Conservation (phyloP, 1,139 yeast species). For the Lodderomyces parapsilosis region DNA sequence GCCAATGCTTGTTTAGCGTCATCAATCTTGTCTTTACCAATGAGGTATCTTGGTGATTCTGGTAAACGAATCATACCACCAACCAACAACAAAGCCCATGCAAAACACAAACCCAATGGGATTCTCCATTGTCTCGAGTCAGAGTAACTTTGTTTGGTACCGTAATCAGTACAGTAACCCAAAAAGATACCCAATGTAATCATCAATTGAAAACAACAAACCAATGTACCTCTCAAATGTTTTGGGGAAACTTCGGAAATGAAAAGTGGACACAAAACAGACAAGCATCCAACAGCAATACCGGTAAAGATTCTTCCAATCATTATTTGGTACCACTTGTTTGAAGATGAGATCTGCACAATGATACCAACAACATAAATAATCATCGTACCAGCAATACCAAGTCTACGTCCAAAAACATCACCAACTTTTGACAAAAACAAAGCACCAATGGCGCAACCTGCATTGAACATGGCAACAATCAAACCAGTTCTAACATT, state of each 20-base stretch:
- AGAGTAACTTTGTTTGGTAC: conserved; percentile 46
- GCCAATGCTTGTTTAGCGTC: conserved; percentile 56
- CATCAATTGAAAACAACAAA: conserved; percentile 66
- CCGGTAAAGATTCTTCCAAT: conserved; percentile 70
- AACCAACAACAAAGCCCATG: conserved; percentile 53
- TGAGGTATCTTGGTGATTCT: conserved; percentile 59
- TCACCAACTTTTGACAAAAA: conserved; percentile 56
- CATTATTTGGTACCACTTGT: conserved; percentile 51
- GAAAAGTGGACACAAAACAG: conserved; percentile 66
- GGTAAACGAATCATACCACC: conserved; percentile 60
- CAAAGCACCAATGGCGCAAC: conserved; percentile 73
- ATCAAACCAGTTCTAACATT: conserved; percentile 53
- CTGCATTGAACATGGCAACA: conserved; percentile 65
- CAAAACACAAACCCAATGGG: conserved; percentile 60
- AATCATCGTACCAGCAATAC: conserved; percentile 43
- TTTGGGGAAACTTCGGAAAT: conserved; percentile 73
- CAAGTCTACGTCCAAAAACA: conserved; percentile 50
- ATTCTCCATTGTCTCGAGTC: conserved; percentile 65
- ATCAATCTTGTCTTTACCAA: conserved; percentile 36
- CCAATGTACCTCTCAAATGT: conserved; percentile 68
- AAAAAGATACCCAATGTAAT: conserved; percentile 68
- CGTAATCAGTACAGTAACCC: conserved; percentile 67
- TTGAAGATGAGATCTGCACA: conserved; percentile 40
- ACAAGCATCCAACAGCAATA: conserved; percentile 65
- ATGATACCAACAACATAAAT: conserved; percentile 51